phyloP scores from a whole-genome alignment of 371 early-diverging fungal species.

The Fennellomyces sp. region DNA sequence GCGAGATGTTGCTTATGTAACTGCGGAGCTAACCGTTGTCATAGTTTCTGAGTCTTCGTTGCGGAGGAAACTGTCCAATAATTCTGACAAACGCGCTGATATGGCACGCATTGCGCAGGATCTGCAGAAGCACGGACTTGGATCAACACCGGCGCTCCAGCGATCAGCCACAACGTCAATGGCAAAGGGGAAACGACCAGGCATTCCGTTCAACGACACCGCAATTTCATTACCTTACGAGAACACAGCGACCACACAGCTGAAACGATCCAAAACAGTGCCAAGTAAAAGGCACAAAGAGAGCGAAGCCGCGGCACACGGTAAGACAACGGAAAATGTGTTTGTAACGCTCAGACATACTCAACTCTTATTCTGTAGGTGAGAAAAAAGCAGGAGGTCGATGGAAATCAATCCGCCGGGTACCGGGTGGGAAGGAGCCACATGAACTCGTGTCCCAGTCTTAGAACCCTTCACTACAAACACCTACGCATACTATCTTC shows the following conservation, averaged over 20 bases:
- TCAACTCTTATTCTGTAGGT: not conserved
- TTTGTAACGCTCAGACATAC: not conserved
- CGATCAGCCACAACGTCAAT: constrained; percentile 3
- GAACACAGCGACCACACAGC: not conserved
- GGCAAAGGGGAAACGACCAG: not conserved
- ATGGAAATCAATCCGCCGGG: constrained; percentile 19
- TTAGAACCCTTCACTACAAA: not conserved
- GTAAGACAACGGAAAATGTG: not conserved
- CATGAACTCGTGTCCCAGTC: constrained; percentile 2
- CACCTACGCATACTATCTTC: not conserved
- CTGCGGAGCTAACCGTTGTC: not conserved
- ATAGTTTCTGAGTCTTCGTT: not conserved
- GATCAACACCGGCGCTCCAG: constrained; percentile 4
- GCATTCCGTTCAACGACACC: not conserved
- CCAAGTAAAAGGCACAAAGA: constrained; percentile 24
- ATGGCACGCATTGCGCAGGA: not conserved
- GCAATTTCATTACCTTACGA: not conserved
- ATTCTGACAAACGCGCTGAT: not conserved
- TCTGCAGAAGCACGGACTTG: constrained; percentile 1
- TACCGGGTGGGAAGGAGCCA: constrained; percentile 4
- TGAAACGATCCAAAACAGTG: constrained; percentile 21
- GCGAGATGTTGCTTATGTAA: not conserved
- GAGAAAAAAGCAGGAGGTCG: constrained; percentile 11
- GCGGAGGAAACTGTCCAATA: not conserved
- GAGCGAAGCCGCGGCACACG: constrained; percentile 1